Conservation (phyloP, 306 rosid genomes). For the Gastrolobium bilobum region DNA sequence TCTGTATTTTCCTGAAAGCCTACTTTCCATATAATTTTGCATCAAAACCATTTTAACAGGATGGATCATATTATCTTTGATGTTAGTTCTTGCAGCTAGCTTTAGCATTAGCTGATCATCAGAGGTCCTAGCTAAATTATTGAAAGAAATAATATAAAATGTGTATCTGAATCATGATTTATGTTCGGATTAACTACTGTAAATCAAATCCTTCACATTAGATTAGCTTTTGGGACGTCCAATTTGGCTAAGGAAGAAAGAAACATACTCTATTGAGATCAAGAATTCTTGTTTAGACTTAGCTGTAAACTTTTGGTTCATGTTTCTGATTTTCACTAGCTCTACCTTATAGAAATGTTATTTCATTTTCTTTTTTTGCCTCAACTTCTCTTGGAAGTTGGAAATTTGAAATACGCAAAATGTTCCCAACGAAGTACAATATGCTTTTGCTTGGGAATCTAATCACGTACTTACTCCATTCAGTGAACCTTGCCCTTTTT, state of each 20-base stretch:
- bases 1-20: too few relatives aligned
- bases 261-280: not conserved
- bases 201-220: not conserved
- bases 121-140: not conserved
- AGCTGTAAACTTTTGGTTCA: not conserved
- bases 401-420: not conserved
- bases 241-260: not conserved
- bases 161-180: not conserved
- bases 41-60: too few relatives aligned
- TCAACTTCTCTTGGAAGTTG: conserved; percentile 1
- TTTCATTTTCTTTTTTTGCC: not conserved
- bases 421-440: conserved; percentile 23
- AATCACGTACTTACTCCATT: conserved; percentile 42
- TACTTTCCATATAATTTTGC: too few relatives aligned
- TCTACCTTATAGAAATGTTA: not conserved
- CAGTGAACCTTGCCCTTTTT: conserved; percentile 47
- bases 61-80: too few relatives aligned
- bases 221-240: not conserved
- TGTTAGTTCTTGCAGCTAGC: too few relatives aligned
- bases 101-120: not conserved
- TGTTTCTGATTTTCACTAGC: not conserved
- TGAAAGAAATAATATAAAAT: not conserved
- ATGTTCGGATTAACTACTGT: not conserved
- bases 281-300: not conserved
- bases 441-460: conserved; percentile 31